A percentile compares a stretch with the other conserved stretches of the same genome.
phyloP scores from a whole-genome alignment of 768 basidiomycete genomes.

The Pleurotus eryngii region DNA sequence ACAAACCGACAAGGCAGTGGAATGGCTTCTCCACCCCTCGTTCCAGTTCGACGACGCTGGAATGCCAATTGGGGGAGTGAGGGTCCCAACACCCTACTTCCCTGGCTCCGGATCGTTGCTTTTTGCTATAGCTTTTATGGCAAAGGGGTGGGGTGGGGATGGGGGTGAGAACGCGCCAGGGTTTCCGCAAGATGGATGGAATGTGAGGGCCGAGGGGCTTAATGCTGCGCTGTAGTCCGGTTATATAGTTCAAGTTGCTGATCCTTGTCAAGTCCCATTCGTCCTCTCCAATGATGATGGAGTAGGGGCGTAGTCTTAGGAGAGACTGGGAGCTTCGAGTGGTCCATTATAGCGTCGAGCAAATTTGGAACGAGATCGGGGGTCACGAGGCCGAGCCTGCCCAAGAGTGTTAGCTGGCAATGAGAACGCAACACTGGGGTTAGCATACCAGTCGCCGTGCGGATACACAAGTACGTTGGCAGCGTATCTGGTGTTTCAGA shows the following conservation, averaged over 20 bases:
- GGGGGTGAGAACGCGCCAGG: conserved; percentile 33
- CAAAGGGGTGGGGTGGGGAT: conserved; percentile 50
- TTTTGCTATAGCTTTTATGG: conserved; percentile 55
- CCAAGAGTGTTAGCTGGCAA: no score
- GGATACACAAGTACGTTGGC: conserved; percentile 70
- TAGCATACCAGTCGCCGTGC: conserved; percentile 57
- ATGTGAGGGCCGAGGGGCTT: conserved; percentile 32
- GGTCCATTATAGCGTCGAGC: conserved; percentile 39
- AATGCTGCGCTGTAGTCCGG: conserved; percentile 27
- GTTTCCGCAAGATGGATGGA: conserved; percentile 38
- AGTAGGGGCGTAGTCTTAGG: conserved; percentile 32
- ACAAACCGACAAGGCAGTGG: conserved; percentile 44
- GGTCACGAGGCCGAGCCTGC: conserved; percentile 52
- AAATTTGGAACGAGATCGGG: conserved; percentile 54
- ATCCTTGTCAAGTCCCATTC: conserved; percentile 48
- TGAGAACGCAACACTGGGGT: no score
- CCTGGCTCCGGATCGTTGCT: conserved; percentile 53
- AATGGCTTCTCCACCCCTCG: conserved; percentile 51
- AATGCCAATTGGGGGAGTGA: conserved; percentile 54
- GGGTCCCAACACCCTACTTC: conserved; percentile 58
- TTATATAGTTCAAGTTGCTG: conserved; percentile 36
- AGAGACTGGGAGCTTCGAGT: conserved; percentile 11
- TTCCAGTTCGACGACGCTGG: conserved; percentile 60
- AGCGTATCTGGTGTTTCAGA: conserved; percentile 45
- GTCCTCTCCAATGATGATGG: conserved; percentile 51